A percentile compares a stretch with the other conserved stretches of the same genome.
phyloP scores from a whole-genome alignment of 2,329 filamentous ascomycete species.

The Fusarium xyrophilum region DNA sequence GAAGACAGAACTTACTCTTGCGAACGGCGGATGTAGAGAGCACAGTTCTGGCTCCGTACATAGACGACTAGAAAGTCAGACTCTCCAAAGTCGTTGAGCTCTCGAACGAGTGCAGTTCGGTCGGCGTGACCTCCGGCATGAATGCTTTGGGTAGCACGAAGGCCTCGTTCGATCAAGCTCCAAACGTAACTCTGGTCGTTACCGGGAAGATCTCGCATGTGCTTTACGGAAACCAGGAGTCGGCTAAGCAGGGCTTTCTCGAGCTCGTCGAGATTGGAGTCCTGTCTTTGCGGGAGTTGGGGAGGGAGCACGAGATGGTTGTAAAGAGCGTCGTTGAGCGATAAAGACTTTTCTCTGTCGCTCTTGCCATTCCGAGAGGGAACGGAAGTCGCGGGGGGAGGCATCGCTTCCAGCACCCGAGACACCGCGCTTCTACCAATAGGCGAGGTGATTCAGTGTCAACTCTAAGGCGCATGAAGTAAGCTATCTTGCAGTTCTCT shows the following conservation, averaged over 20 bases:
- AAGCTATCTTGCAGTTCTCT: not conserved
- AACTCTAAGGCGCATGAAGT: not conserved
- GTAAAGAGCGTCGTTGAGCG: slow-evolving; percentile 31
- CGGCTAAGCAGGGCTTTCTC: slow-evolving; percentile 25
- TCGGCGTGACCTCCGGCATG: slow-evolving; percentile 29
- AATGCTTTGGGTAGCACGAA: slow-evolving; percentile 31
- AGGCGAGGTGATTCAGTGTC: not conserved
- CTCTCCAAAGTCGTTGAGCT: slow-evolving; percentile 23
- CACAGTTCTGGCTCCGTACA: slow-evolving; percentile 44
- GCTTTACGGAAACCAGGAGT: slow-evolving; percentile 22
- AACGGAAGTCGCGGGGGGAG: not conserved
- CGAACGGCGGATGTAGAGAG: slow-evolving; percentile 40
- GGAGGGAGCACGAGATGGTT: slow-evolving; percentile 39
- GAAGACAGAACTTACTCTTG: slow-evolving; percentile 38
- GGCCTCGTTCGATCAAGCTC: slow-evolving; percentile 27
- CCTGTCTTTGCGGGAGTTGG: slow-evolving; percentile 33
- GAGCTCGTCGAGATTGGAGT: slow-evolving; percentile 21
- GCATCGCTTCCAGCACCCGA: not conserved
- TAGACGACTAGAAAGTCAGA: slow-evolving; percentile 32
- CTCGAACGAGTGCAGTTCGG: slow-evolving; percentile 20
- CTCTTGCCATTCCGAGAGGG: not conserved
- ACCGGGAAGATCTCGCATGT: slow-evolving; percentile 21
- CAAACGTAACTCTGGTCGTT: slow-evolving; percentile 23
- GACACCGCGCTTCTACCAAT: not conserved
- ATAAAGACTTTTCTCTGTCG: slow-evolving; percentile 3